Percentiles rank a stretch among this genome's conserved stretches.
These are phyloP conservation scores for Backusella mclennaniae DNA, from an alignment of 192 early-diverging fungal species.

Conservation along the genomic window DNA sequence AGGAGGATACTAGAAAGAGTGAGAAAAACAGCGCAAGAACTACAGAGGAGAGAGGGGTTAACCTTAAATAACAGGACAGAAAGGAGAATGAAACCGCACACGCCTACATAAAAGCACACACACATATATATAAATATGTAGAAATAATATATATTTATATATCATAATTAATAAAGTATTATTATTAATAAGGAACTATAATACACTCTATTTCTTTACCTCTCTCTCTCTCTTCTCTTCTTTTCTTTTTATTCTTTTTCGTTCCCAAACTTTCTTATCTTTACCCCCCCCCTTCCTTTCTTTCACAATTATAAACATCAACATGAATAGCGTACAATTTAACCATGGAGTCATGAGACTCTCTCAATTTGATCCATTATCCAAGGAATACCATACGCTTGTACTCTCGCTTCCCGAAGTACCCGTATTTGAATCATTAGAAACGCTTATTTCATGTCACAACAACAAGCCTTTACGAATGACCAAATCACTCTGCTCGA, in stretches of 20 bases:
- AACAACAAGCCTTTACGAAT: neutral
- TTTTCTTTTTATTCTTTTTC: neutral
- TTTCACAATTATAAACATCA: neutral
- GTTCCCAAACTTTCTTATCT: neutral
- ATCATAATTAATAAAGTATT: neutral
- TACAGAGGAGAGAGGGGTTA: neutral
- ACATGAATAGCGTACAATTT: neutral
- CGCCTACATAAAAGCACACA: neutral
- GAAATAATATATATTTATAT: neutral
- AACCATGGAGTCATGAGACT: neutral
- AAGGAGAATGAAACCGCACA: neutral
- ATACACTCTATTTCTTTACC: neutral
- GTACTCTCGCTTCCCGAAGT: neutral
- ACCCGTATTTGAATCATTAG: slow-evolving; percentile 1
- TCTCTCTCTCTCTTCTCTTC: neutral
- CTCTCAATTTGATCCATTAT: neutral
- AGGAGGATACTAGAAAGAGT: neutral
- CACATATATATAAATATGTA: neutral
- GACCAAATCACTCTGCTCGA: neutral
- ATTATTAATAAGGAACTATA: neutral
- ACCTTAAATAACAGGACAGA: slow-evolving; percentile 3
- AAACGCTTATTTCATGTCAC: slow-evolving; percentile 7
- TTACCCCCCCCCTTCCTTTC: neutral
- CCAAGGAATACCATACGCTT: neutral
- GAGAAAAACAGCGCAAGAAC: neutral